These are phyloP conservation scores for Strobilomyces dryophilus DNA, from an alignment of 768 basidiomycete species.

Conservation along the genomic window DNA sequence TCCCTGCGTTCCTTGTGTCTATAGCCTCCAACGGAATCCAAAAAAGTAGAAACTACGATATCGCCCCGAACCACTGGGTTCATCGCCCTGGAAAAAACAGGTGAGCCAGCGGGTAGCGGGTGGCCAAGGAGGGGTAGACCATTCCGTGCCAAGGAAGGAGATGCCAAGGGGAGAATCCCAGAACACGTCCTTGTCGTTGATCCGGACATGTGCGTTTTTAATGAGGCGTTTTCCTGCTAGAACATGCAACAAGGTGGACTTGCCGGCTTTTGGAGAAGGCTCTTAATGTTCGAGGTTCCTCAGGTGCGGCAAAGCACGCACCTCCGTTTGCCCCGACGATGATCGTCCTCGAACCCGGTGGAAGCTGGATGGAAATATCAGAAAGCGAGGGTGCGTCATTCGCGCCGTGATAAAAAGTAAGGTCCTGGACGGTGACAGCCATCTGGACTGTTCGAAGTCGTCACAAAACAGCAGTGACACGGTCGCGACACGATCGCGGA, in stretches of 20 bases:
- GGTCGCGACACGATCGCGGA: too few species aligned
- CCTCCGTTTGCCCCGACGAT: constrained; percentile 94
- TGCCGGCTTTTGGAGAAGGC: constrained; percentile 56
- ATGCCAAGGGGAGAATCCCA: constrained; percentile 78
- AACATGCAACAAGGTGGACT: constrained; percentile 93
- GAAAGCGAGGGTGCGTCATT: constrained; percentile 49
- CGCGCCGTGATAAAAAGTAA: constrained; percentile 57
- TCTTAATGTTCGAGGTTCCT: not conserved
- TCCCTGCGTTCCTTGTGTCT: constrained; percentile 88
- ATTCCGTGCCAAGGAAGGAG: constrained; percentile 91
- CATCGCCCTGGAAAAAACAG: constrained; percentile 67
- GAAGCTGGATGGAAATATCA: constrained; percentile 62
- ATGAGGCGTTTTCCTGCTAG: constrained; percentile 89
- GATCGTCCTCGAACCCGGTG: constrained; percentile 76
- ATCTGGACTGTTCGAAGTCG: not conserved
- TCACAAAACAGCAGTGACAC: not conserved
- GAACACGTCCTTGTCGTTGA: constrained; percentile 87
- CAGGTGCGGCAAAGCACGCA: constrained; percentile 31
- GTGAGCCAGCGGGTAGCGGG: not conserved
- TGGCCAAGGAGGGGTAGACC: constrained; percentile 43
- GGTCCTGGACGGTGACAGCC: constrained; percentile 37
- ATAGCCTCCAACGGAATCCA: constrained; percentile 98
- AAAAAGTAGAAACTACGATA: constrained; percentile 86
- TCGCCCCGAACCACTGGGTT: constrained; percentile 95
- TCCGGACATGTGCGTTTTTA: constrained; percentile 55